Base-by-base conservation (phyloP, 495 filamentous ascomycete species). In the Penicillium taxi region DNA sequence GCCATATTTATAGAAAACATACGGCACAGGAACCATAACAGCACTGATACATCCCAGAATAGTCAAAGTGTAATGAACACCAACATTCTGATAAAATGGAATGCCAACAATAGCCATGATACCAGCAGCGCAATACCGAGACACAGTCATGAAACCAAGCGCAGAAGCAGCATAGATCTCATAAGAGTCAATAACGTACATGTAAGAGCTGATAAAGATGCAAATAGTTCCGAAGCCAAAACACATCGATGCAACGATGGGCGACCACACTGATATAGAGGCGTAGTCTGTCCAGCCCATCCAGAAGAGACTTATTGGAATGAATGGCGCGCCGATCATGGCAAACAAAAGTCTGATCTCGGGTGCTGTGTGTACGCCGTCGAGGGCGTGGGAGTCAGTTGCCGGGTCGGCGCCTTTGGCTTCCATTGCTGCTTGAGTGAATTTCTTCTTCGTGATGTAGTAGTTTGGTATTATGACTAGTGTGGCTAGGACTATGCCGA, bases 291-390 rank as follows among this genome's bases (percentile, higher is more conserved):
- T 72, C 74, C 75, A 76, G 1, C 67, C 77, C 59, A 81, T 72
- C 75, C 76, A 80, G 50, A 80, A 80, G n/a, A 80, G 48, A 18
- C 54, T 55, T 23, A 75, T 61, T 0, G 77, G 75, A n/a, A 82
- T 63, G 1, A 69, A 53, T 0, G 71, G 63, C 0, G 67, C 73
- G 0, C 72, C 74, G 6, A 77, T 44, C 58, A 82, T 77, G 8
- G 70, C 70, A 26, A 66, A 76, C 69, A 67, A 76, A 1, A 81
- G 55, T 4, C 77, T 57, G 37, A 70, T 69, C 39, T 82, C 78
- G 0, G 78, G 51, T 17, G 30, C 41, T 0, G 48, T 52, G 16
- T 56, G 57, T 3, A 53, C 45, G 19, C 53, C 20, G 26, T 63
- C 60, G 3, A 50, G 25, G 8, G 47, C 47, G n/a, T 39, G 47